Conservation (phyloP, 441 rosid species). For the Populus hybrid region DNA sequence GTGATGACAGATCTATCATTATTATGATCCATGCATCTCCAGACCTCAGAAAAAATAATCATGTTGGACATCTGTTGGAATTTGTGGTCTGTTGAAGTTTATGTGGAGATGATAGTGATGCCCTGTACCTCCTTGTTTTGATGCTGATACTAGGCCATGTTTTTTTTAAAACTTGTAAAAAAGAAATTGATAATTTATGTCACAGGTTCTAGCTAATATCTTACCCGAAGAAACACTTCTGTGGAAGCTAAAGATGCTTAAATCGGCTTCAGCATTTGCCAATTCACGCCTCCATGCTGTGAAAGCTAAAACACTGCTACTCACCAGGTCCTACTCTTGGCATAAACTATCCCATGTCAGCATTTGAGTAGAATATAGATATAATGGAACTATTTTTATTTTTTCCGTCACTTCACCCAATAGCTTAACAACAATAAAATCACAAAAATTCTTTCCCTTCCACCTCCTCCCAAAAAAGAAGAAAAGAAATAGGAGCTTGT, state of each 20-base stretch:
- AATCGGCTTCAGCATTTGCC: slow-evolving; percentile 39
- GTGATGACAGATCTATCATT: not conserved
- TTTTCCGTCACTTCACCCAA: not conserved
- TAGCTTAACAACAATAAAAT: not conserved
- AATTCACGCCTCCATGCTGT: slow-evolving; percentile 46
- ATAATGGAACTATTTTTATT: not conserved
- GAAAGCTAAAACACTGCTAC: slow-evolving; percentile 44
- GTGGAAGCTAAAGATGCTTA: slow-evolving; percentile 55
- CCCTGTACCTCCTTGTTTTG: not conserved
- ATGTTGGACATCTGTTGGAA: not conserved
- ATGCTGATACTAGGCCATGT: not conserved
- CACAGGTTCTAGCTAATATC: slow-evolving; percentile 43
- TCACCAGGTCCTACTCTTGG: slow-evolving; percentile 35
- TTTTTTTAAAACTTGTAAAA: not conserved
- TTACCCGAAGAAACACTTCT: slow-evolving; percentile 43
- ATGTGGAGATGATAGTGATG: not conserved
- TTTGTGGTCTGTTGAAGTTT: not conserved
- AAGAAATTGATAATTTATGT: slow-evolving; percentile 19
- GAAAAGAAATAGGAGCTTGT: not conserved
- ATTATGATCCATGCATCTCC: not conserved
- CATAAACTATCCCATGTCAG: not conserved
- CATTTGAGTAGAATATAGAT: not conserved
- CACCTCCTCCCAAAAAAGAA: not conserved
- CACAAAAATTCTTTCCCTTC: not conserved
- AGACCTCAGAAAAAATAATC: not conserved